Percentiles rank a stretch among this genome's conserved stretches.
Evolutionary conservation across 345 rosid genomes (phyloP).

Genomic region (Euclidium syriacum): DNA sequence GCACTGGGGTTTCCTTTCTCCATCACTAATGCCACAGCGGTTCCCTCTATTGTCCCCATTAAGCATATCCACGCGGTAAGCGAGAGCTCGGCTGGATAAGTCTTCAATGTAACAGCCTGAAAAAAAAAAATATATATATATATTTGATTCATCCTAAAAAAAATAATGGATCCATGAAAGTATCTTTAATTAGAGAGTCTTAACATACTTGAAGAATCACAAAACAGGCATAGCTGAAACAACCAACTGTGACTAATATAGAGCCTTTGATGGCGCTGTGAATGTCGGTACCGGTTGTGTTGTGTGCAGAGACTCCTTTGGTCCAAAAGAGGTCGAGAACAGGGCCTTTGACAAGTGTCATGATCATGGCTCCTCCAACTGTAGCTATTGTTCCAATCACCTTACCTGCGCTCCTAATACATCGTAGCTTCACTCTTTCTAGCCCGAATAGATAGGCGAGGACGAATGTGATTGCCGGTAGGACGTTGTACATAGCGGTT

Average conservation of each 20-base stretch:
- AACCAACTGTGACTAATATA: constrained; percentile 50
- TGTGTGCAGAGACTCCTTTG: constrained; percentile 30
- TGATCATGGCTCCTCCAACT: constrained; percentile 86
- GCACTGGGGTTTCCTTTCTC: constrained; percentile 52
- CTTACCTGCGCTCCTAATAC: constrained; percentile 57
- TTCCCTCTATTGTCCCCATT: constrained; percentile 64
- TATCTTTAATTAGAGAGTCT: background rate
- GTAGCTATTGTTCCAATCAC: constrained; percentile 69
- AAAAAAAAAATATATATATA: background rate
- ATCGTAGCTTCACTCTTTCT: constrained; percentile 55
- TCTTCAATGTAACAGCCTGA: constrained; percentile 54
- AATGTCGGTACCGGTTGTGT: constrained; percentile 37
- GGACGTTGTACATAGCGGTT: constrained; percentile 70
- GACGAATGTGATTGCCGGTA: constrained; percentile 80
- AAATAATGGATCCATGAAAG: background rate
- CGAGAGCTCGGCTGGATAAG: constrained; percentile 77
- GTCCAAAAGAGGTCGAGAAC: constrained; percentile 49
- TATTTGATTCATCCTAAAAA: background rate
- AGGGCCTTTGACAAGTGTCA: constrained; percentile 80
- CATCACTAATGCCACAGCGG: constrained; percentile 53
- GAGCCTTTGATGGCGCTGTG: constrained; percentile 61
- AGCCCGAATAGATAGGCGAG: constrained; percentile 68
- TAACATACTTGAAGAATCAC: constrained; percentile 58
- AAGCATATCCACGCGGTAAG: constrained; percentile 79
- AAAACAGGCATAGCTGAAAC: constrained; percentile 74